Conservation (phyloP, 2,329 filamentous ascomycete species). For the Periconia sp. region DNA sequence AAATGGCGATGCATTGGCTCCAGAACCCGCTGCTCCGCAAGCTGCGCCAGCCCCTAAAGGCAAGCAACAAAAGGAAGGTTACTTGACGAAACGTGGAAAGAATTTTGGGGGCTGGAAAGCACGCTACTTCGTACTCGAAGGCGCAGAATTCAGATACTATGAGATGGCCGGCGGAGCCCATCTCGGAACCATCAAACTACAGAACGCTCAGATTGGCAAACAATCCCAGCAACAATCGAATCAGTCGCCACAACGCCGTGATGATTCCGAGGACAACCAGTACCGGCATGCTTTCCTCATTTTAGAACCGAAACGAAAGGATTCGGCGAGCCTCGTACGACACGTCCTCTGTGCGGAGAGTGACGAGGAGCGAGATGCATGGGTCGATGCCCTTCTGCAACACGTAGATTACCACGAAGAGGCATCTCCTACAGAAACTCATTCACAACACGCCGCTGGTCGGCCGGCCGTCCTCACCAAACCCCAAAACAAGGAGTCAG, state of each 20-base stretch:
- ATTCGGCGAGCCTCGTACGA: constrained; percentile 81
- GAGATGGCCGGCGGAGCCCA: constrained; percentile 89
- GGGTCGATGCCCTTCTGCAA: constrained; percentile 86
- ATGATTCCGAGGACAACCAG: constrained; percentile 85
- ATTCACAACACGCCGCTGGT: constrained; percentile 9
- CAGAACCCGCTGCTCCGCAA: constrained; percentile 51
- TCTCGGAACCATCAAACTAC: constrained; percentile 89
- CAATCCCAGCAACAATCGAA: constrained; percentile 68
- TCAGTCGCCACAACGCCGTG: constrained; percentile 62
- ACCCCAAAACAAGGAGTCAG: constrained; percentile 36
- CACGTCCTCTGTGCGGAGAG: constrained; percentile 96
- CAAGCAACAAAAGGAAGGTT: constrained; percentile 79
- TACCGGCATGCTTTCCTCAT: constrained; percentile 96
- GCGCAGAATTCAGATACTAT: constrained; percentile 80
- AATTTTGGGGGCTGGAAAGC: constrained; percentile 99
- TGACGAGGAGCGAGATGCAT: constrained; percentile 86
- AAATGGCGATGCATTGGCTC: constrained; percentile 56
- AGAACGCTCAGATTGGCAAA: constrained; percentile 89
- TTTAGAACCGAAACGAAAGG: constrained; percentile 93
- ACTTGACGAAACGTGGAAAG: constrained; percentile 94
- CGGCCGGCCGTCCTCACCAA: constrained; percentile 41
- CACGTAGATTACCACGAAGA: constrained; percentile 76
- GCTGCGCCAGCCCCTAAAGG: constrained; percentile 46
- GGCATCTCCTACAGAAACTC: constrained; percentile 49
- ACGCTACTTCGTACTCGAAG: constrained; percentile 69